Base-by-base conservation (phyloP, 2,329 filamentous ascomycete genomes). In the Arthroderma sp. region DNA sequence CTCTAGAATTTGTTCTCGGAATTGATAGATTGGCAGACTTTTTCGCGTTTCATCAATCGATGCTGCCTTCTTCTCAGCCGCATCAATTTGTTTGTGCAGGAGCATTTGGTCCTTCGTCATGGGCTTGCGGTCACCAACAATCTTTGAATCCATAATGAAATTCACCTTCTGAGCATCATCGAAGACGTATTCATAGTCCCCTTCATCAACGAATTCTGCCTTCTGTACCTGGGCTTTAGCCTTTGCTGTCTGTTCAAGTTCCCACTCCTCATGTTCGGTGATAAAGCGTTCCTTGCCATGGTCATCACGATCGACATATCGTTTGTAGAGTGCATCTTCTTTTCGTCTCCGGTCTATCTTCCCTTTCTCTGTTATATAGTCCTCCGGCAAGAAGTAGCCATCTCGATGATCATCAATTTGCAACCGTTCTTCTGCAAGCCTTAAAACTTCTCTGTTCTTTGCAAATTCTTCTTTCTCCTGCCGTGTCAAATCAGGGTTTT, bases 191-290 rank as follows among this genome's bases (percentile, higher is more conserved):
- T 93, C 88, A 68, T 97, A 98, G 59, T 94, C 85, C 11, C 84
- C 84, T 62, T 90, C 84, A 55, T 91, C 84, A 13, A 87, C 83
- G 37, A 85, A 80, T 67, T 94, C 88, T 0, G 83, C 75, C 56
- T 83, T 82, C 63, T 82, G 79, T 59, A 95, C 89, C 68, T 95
- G 90, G 0, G 88, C 84, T 69, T 91, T 93, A 4, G 89, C 91
- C 70, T 94, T 94, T 58, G 84, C 80, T 0, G 86, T 81, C 73
- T 97, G 91, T 68, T 97, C 91, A 58, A 83, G 77, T 69, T 98
- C 93, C 91, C 91, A 98, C 67, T 95, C 88, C 61, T 98, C 91
- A 62, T 95, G 87, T 69, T 98, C 93, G 0, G 90, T 95, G 58
- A 95, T 82, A 64, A 89, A 94, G 65, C 85, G 86, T 69, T 96